phyloP scores from a whole-genome alignment of 139 green algal genomes.

The Picochlorum sp. region DNA sequence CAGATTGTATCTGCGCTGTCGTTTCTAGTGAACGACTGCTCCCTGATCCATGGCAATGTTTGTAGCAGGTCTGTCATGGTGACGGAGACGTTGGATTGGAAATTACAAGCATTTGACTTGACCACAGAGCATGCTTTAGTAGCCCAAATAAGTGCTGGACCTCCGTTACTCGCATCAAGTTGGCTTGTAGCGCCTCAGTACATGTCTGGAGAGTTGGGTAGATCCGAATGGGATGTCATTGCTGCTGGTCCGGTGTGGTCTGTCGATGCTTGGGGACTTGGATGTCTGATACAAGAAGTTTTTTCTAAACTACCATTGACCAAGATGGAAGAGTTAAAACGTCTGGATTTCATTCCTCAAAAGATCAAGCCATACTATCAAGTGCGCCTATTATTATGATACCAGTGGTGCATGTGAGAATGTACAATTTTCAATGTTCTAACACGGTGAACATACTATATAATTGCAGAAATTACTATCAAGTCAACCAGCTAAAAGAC shows the following conservation, averaged over 20 bases:
- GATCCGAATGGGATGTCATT: slow-evolving; percentile 69
- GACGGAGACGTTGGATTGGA: slow-evolving; percentile 86
- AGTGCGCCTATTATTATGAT: too few species aligned
- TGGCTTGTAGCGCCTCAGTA: slow-evolving; percentile 72
- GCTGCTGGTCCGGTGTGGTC: slow-evolving; percentile 66
- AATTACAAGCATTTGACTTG: slow-evolving; percentile 87
- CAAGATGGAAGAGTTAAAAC: slow-evolving; percentile 63
- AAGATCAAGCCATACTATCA: slow-evolving; percentile 43
- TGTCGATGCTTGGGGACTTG: slow-evolving; percentile 94
- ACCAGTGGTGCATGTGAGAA: neutral
- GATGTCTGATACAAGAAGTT: slow-evolving; percentile 86
- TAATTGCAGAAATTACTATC: slow-evolving; percentile 78
- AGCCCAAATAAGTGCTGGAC: neutral
- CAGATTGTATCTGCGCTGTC: slow-evolving; percentile 78
- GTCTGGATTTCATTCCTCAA: slow-evolving; percentile 62
- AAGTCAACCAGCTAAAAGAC: slow-evolving; percentile 44
- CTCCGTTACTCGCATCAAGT: slow-evolving; percentile 27
- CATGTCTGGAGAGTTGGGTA: slow-evolving; percentile 77
- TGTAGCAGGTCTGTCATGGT: slow-evolving; percentile 78
- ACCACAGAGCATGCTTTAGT: slow-evolving; percentile 53
- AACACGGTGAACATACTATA: too few species aligned
- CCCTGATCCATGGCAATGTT: slow-evolving; percentile 86
- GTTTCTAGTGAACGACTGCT: slow-evolving; percentile 95
- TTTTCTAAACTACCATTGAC: slow-evolving; percentile 43
- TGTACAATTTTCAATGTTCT: neutral